These are phyloP conservation scores for Eucalyptus regnans DNA, from an alignment of 345 rosid species.

Conservation along the genomic window DNA sequence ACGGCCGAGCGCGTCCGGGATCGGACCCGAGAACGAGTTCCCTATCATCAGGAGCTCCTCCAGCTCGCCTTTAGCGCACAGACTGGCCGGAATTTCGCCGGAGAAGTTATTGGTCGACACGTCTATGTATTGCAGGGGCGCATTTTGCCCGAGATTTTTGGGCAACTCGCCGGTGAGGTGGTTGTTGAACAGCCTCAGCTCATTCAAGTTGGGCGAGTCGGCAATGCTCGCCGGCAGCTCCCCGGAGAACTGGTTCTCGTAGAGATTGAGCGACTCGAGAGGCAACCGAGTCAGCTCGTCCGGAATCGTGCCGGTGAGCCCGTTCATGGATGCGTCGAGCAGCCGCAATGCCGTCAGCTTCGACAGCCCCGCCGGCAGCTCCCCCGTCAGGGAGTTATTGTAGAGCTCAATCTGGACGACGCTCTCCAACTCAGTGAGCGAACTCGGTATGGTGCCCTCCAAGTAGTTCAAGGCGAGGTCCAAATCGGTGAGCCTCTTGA, in stretches of 20 bases:
- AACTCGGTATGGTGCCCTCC: constrained; percentile 56
- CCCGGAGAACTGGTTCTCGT: constrained; percentile 67
- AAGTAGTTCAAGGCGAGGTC: constrained; percentile 74
- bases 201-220: constrained; percentile 61
- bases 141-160: constrained; percentile 49
- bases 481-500: constrained; percentile 55
- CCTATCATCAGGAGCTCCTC: constrained; percentile 64
- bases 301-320: constrained; percentile 54
- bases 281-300: constrained; percentile 66
- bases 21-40: constrained; percentile 56
- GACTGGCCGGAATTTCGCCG: constrained; percentile 48
- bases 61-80: constrained; percentile 56
- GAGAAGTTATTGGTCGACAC: constrained; percentile 57
- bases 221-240: constrained; percentile 55
- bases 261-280: constrained; percentile 77
- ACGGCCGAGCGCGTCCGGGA: constrained; percentile 45
- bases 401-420: constrained; percentile 89
- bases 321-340: constrained; percentile 88
- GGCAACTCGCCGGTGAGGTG: constrained; percentile 60
- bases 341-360: constrained; percentile 51
- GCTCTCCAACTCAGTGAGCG: constrained; percentile 45
- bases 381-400: constrained; percentile 83
- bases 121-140: constrained; percentile 75
- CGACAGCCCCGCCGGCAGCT: constrained; percentile 48
- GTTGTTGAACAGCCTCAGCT: constrained; percentile 71